These are phyloP conservation scores for Ajuga chamaepitys DNA, from an alignment of 257 asterid species.

Conservation along the genomic window DNA sequence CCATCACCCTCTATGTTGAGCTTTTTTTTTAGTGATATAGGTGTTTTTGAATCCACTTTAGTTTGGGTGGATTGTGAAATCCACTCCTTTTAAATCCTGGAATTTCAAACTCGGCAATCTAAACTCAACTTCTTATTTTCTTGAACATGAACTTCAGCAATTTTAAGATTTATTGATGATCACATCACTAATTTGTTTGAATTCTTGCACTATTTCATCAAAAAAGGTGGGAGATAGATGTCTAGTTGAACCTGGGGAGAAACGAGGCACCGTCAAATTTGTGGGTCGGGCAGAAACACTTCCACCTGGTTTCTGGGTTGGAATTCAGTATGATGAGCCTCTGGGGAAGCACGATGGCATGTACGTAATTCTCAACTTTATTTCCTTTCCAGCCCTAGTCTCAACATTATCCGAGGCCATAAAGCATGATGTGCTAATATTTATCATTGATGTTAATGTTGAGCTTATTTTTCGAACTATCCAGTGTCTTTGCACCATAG, in stretches of 20 bases:
- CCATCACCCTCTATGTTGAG: too few relatives aligned
- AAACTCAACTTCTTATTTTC: not conserved
- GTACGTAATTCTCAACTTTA: conserved; percentile 37
- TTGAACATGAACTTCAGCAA: not conserved
- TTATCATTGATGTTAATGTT: too few relatives aligned
- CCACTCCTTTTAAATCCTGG: too few relatives aligned
- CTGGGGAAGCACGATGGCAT: conserved; percentile 90
- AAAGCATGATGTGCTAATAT: not conserved
- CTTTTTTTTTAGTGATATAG: too few relatives aligned
- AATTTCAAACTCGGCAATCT: too few relatives aligned
- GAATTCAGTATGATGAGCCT: conserved; percentile 91
- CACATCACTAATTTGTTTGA: conserved; percentile 13
- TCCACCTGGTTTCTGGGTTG: conserved; percentile 89
- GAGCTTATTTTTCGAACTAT: too few relatives aligned
- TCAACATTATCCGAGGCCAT: not conserved
- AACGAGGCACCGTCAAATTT: conserved; percentile 74
- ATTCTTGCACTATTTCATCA: conserved; percentile 4
- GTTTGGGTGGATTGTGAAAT: too few relatives aligned
- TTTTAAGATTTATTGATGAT: not conserved
- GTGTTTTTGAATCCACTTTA: too few relatives aligned
- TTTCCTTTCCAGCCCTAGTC: not conserved
- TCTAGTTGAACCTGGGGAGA: conserved; percentile 88
- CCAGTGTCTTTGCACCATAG: too few relatives aligned
- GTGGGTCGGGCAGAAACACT: conserved; percentile 86
- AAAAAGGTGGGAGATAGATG: conserved; percentile 87